Evolutionary conservation across 805 yeast species (phyloP), one percentile per base, ranked within the genome.

Genomic region (Starmerella potacharoeniae): DNA sequence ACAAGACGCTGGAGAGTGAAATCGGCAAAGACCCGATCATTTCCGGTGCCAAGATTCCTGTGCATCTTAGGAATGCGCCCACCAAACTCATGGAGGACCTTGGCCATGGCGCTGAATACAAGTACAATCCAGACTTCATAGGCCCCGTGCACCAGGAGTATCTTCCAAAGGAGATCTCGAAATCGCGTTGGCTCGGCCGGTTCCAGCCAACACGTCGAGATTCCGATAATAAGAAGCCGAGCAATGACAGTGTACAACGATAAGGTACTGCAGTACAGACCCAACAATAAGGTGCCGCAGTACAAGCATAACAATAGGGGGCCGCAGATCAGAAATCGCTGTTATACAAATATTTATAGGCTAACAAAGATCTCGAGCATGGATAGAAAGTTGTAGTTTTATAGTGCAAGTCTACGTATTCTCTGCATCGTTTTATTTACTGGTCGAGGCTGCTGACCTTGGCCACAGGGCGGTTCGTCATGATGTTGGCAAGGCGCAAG

Each of bases 51-150:
- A 78, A 83, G 1, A 81, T 84, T 1, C 77, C 77, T 0, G 52
- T 73, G 31, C 97, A 93, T 69, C 73, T 93, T 39, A 77, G 97
- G 60, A 95, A 93, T 67, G 97, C 98, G 0, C 98, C 99, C 2
- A 95, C 98, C 0, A 76, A 75, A 62, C 73, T 93, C 48, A 93
- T 93, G 98, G 77, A 81, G 55, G 95, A 88, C 51, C 64, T 89
- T 57, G 97, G 95, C 0, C 91, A 90, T 66, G 84, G 86, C 16
- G 78, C 83, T 53, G 83, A 81, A 14, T 93, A 93, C 71, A 87
- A 88, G 68, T 95, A 93, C 68, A 89, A 89, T 62, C 98, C 98
- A 0, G 76, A 80, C 60, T 95, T 67, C 67, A 79, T 82, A 55
- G 97, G 97, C 0, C 67, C 72, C 52, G 93, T 86, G 5, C 66